Conservation (phyloP, 2,329 filamentous ascomycete species). For the Aspergillus terreus region DNA sequence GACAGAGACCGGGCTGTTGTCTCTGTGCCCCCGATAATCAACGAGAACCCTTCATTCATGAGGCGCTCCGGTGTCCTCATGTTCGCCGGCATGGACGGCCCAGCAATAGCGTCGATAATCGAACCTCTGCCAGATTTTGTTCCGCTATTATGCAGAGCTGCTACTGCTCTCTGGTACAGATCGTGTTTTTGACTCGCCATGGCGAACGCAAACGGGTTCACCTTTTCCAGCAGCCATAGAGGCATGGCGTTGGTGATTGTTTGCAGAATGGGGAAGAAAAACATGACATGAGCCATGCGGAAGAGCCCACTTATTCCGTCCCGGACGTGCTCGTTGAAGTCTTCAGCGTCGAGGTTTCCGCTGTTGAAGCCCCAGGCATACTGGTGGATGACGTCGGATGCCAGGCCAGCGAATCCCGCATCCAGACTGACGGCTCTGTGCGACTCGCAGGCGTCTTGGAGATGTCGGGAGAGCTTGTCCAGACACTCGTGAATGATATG, state of each 20-base stretch:
- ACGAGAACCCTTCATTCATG: constrained; percentile 34
- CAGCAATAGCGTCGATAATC: constrained; percentile 15
- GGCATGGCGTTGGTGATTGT: constrained; percentile 16
- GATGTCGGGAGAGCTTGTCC: constrained; percentile 12
- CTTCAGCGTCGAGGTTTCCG: constrained; percentile 29
- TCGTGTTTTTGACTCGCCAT: constrained; percentile 14
- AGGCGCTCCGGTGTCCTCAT: constrained; percentile 24
- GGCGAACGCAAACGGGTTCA: constrained; percentile 12
- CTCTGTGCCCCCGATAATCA: constrained; percentile 40
- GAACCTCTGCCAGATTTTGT: neutral
- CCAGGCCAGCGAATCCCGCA: constrained; percentile 23
- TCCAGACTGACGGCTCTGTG: constrained; percentile 17
- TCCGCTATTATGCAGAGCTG: constrained; percentile 6
- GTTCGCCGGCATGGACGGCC: constrained; percentile 14
- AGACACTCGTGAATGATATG: constrained; percentile 12
- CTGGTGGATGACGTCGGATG: constrained; percentile 35
- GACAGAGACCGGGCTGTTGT: constrained; percentile 31
- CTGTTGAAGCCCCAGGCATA: constrained; percentile 33
- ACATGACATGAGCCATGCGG: constrained; percentile 12
- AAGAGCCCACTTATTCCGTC: constrained; percentile 19
- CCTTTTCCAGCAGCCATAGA: constrained; percentile 6
- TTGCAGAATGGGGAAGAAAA: constrained; percentile 21
- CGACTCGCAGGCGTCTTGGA: constrained; percentile 7
- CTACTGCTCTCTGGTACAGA: constrained; percentile 6
- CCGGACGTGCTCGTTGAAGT: constrained; percentile 18